These are phyloP conservation scores for Xylaria telfairii DNA, from an alignment of 495 filamentous ascomycete genomes.

Conservation along the genomic window DNA sequence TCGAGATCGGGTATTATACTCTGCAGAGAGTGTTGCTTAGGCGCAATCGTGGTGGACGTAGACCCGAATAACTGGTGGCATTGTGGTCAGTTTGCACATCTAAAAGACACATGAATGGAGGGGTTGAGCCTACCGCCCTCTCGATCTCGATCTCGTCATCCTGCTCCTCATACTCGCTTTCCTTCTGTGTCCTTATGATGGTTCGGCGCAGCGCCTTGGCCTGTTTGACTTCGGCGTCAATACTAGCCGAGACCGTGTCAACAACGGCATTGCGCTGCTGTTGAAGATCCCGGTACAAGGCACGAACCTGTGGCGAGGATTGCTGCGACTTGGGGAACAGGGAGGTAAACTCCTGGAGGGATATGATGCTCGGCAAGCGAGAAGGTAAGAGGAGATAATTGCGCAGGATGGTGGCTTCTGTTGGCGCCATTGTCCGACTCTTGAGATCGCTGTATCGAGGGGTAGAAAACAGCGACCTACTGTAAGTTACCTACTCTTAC, in stretches of 20 bases:
- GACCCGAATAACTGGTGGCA: slow-evolving; percentile 67
- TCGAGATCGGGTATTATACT: slow-evolving; percentile 74
- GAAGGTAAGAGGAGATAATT: slow-evolving; percentile 81
- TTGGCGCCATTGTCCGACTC: slow-evolving; percentile 65
- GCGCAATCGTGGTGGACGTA: slow-evolving; percentile 44
- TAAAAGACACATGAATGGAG: slow-evolving; percentile 9
- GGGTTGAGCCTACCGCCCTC: slow-evolving; percentile 57
- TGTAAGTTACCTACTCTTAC: not conserved
- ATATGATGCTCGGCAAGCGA: slow-evolving; percentile 71
- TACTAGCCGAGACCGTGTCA: slow-evolving; percentile 70
- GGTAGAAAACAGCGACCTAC: too few species aligned
- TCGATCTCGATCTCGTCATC: slow-evolving; percentile 75
- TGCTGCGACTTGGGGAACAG: slow-evolving; percentile 76
- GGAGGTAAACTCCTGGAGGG: slow-evolving; percentile 74
- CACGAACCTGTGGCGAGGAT: slow-evolving; percentile 71
- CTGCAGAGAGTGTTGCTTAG: slow-evolving; percentile 62
- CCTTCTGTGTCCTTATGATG: slow-evolving; percentile 60
- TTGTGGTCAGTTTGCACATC: slow-evolving; percentile 6
- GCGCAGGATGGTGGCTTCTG: slow-evolving; percentile 72
- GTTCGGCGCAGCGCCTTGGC: slow-evolving; percentile 68
- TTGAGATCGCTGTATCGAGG: not conserved
- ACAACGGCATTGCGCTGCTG: slow-evolving; percentile 70
- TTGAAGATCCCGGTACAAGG: slow-evolving; percentile 81
- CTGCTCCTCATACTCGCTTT: slow-evolving; percentile 59
- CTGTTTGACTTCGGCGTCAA: slow-evolving; percentile 67